phyloP scores from a whole-genome alignment of 768 basidiomycete genomes.

The Trametes maxima region DNA sequence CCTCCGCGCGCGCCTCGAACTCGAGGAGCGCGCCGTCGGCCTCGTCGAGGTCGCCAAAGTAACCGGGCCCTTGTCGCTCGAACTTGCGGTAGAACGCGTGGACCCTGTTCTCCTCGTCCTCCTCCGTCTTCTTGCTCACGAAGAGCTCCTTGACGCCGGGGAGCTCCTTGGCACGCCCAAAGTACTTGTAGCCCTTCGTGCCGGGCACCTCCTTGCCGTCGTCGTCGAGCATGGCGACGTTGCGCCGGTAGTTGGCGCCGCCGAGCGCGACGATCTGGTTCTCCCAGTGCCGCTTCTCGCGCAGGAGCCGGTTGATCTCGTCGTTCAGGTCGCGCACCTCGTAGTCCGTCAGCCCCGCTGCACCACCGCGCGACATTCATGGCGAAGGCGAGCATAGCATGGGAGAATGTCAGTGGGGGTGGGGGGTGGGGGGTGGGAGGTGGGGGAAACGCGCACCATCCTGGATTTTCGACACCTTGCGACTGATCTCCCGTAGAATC shows the following conservation, averaged over 20 bases:
- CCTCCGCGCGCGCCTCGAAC: slow-evolving; percentile 72
- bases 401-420: background rate
- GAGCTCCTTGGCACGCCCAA: slow-evolving; percentile 94
- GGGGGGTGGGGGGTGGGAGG: no score
- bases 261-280: slow-evolving; percentile 96
- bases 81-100: slow-evolving; percentile 85
- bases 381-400: background rate
- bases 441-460: slow-evolving; percentile 59
- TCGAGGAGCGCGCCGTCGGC: slow-evolving; percentile 63
- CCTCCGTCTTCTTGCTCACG: slow-evolving; percentile 79
- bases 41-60: slow-evolving; percentile 94
- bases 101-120: slow-evolving; percentile 84
- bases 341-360: slow-evolving; percentile 93
- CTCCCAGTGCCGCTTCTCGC: slow-evolving; percentile 98
- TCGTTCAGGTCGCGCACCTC: slow-evolving; percentile 96
- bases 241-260: slow-evolving; percentile 94
- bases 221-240: slow-evolving; percentile 91
- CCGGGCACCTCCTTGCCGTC: slow-evolving; percentile 96
- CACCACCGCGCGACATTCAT: background rate
- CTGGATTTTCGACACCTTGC: slow-evolving; percentile 98
- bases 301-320: slow-evolving; percentile 93
- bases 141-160: slow-evolving; percentile 97
- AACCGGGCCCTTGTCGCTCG: slow-evolving; percentile 80
- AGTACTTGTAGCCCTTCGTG: slow-evolving; percentile 99
- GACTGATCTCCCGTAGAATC: slow-evolving; percentile 88